phyloP scores from a whole-genome alignment of 129 eudicot genomes.

The Calendula officinalis region DNA sequence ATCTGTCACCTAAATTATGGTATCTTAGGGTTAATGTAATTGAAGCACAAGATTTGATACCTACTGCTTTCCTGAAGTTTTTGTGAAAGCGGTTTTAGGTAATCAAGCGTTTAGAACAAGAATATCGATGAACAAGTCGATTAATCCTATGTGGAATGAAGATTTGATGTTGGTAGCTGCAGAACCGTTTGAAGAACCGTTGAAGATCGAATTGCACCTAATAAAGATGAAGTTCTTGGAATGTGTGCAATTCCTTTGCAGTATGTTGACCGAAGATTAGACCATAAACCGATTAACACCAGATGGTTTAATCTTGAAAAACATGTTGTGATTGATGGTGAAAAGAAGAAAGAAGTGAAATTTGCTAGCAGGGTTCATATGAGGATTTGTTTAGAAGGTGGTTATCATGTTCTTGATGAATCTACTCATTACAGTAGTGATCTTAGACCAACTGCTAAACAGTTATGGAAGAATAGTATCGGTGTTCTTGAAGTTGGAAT shows the following conservation, averaged over 20 bases:
- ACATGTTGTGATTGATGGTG: constrained; percentile 30
- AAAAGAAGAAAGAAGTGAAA: constrained; percentile 37
- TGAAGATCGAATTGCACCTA: constrained; percentile 43
- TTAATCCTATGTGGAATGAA: constrained; percentile 54
- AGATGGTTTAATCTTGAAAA: constrained; percentile 51
- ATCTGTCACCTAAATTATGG: constrained; percentile 60
- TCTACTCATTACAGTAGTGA: constrained; percentile 44
- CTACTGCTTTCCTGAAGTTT: constrained; percentile 38
- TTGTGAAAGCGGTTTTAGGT: constrained; percentile 43
- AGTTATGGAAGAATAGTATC: constrained; percentile 42
- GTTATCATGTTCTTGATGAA: constrained; percentile 58
- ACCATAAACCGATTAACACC: constrained; percentile 36
- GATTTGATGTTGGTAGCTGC: constrained; percentile 56
- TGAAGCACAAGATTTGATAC: constrained; percentile 45
- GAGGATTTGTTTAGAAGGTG: constrained; percentile 53
- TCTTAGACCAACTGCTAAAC: constrained; percentile 42
- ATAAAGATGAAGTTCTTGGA: constrained; percentile 46
- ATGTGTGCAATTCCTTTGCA: constrained; percentile 38
- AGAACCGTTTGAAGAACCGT: constrained; percentile 53
- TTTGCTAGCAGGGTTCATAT: constrained; percentile 46
- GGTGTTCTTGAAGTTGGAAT: constrained; percentile 48
- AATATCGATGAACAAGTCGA: constrained; percentile 26
- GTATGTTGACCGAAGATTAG: constrained; percentile 37
- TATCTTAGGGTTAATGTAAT: constrained; percentile 50
- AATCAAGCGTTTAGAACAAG: constrained; percentile 43